Evolutionary conservation across 208 protist species (phyloP).

Genomic region (Trypanosoma mega): DNA sequence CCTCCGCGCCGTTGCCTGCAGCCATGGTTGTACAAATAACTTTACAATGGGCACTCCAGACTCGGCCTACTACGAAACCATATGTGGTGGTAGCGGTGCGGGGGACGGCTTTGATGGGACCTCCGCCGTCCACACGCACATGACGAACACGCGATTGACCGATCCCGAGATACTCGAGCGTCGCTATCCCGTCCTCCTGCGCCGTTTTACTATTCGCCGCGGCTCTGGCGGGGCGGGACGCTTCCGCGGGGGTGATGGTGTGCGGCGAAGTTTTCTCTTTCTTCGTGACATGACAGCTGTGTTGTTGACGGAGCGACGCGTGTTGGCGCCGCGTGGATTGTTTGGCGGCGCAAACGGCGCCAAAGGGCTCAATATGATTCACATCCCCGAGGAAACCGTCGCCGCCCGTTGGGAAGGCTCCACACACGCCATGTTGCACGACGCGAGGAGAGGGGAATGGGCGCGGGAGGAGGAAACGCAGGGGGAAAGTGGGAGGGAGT

Average conservation of each 20-base stretch:
- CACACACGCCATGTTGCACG: constrained; percentile 48
- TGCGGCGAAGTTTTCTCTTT: constrained; percentile 89
- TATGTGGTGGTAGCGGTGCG: constrained; percentile 93
- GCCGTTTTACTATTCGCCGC: constrained; percentile 75
- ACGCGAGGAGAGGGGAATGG: constrained; percentile 38
- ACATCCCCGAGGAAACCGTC: constrained; percentile 23
- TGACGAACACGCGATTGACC: constrained; percentile 97
- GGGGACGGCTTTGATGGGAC: constrained; percentile 83
- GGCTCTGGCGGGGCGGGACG: constrained; percentile 82
- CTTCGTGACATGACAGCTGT: constrained; percentile 68
- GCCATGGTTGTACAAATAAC: constrained; percentile 95
- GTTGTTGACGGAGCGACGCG: constrained; percentile 92
- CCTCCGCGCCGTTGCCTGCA: constrained; percentile 83
- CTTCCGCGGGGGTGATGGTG: constrained; percentile 90
- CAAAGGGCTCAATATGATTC: constrained; percentile 68
- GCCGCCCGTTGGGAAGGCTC: background rate
- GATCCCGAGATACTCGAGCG: constrained; percentile 92
- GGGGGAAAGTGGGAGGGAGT: background rate
- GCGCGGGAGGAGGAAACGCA: constrained; percentile 27
- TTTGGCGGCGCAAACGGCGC: constrained; percentile 71
- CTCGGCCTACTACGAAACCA: constrained; percentile 96
- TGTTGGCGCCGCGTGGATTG: constrained; percentile 81
- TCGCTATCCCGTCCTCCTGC: constrained; percentile 92
- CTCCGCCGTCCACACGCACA: constrained; percentile 94
- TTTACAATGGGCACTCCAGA: constrained; percentile 93